These are phyloP conservation scores for Trametes versicolor DNA, from an alignment of 1,284 basidiomycete species.

Conservation along the genomic window DNA sequence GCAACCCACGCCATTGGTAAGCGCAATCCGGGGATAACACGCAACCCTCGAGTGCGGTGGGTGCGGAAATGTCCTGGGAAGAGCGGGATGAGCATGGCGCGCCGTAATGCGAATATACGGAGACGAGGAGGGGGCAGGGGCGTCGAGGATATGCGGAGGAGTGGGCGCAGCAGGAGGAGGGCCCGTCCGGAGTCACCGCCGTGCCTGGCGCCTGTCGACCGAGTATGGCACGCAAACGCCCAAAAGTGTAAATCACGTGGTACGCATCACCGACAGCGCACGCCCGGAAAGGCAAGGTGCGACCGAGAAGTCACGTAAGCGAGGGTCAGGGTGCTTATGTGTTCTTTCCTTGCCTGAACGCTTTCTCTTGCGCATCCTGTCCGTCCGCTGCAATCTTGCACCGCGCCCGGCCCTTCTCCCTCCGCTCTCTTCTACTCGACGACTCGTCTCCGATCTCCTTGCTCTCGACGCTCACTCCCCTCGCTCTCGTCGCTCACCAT, in stretches of 20 bases:
- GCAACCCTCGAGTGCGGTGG: conserved; percentile 7
- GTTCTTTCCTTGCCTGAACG: conserved; percentile 3
- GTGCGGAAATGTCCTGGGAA: neutral
- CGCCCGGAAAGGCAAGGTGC: conserved; percentile 19
- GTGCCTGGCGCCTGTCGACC: neutral
- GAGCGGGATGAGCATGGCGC: neutral
- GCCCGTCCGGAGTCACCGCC: neutral
- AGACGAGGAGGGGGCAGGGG: neutral
- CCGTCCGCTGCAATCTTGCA: conserved; percentile 31
- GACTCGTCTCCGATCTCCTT: conserved; percentile 9
- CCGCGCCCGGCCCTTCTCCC: conserved; percentile 29
- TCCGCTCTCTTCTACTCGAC: conserved; percentile 24
- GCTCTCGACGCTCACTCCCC: conserved; percentile 2
- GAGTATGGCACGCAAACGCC: neutral
- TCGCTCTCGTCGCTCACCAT: conserved; percentile 19
- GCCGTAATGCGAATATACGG: neutral
- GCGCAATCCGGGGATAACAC: conserved; percentile 22
- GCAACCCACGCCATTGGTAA: conserved; percentile 30
- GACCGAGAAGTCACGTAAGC: conserved; percentile 32
- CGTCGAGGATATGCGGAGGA: neutral
- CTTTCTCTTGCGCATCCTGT: conserved; percentile 24
- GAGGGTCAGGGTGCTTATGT: conserved; percentile 34
- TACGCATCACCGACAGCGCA: conserved; percentile 4
- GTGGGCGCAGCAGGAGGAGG: neutral
- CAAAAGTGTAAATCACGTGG: conserved; percentile 26